phyloP scores from a whole-genome alignment of 352 stramenopile genomes.

The Phytophthora fragariaefolia region DNA sequence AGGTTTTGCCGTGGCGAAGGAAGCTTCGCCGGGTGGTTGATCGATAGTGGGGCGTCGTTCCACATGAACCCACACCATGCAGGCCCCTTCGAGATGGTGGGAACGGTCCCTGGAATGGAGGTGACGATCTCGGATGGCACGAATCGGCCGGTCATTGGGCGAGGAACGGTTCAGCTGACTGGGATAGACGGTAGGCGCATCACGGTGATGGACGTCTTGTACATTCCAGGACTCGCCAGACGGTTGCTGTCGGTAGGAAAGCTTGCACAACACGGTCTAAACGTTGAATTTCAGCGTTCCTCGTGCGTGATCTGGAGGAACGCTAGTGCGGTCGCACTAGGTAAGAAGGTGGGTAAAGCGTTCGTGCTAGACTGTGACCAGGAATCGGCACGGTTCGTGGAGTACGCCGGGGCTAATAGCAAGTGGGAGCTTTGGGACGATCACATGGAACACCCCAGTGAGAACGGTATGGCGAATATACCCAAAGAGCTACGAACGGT shows the following conservation, averaged over 20 bases:
- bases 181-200: too few species aligned
- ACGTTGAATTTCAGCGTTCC: constrained; percentile 7
- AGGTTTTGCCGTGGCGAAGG: not conserved
- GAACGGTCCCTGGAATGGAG: too few species aligned
- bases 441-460: constrained; percentile 8
- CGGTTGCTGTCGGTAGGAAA: constrained; percentile 26
- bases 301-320: too few species aligned
- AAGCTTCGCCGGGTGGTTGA: not conserved
- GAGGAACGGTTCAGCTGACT: too few species aligned
- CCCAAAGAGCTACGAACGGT: constrained; percentile 14
- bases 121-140: too few species aligned
- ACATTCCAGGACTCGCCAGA: constrained; percentile 23
- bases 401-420: too few species aligned
- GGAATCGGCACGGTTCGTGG: too few species aligned
- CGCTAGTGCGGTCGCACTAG: too few species aligned
- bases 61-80: constrained; percentile 28
- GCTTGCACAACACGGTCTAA: constrained; percentile 2
- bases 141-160: too few species aligned
- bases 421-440: too few species aligned
- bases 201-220: constrained; percentile 2
- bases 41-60: constrained; percentile 20
- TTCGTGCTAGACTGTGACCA: constrained; percentile 6
- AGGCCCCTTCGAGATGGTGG: too few species aligned
- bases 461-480: constrained; percentile 10
- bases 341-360: not conserved